These are phyloP conservation scores for Metschnikowia sp. DNA, from an alignment of 805 yeast genomes.

Conservation along the genomic window DNA sequence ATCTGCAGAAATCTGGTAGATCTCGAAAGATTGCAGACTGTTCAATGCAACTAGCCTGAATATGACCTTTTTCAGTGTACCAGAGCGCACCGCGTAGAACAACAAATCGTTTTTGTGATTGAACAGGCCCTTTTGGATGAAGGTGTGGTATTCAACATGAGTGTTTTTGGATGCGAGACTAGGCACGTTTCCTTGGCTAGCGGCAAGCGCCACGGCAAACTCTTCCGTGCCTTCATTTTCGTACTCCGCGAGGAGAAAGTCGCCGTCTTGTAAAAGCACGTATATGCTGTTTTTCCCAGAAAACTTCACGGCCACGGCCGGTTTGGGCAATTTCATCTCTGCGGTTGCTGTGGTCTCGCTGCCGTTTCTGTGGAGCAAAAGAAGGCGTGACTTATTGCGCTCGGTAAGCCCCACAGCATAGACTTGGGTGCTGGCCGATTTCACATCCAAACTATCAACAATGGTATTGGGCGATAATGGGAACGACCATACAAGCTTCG, in stretches of 20 bases:
- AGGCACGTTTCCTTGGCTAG: slow-evolving; percentile 10
- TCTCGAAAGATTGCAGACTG: slow-evolving; percentile 22
- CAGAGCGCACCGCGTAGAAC: slow-evolving; percentile 16
- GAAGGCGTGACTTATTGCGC: slow-evolving; percentile 25
- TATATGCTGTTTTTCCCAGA: slow-evolving; percentile 18
- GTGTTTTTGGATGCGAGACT: slow-evolving; percentile 4
- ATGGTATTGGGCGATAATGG: slow-evolving; percentile 48
- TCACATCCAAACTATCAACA: slow-evolving; percentile 40
- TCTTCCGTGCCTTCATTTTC: neutral
- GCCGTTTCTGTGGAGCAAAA: slow-evolving; percentile 12
- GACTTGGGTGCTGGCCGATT: slow-evolving; percentile 7
- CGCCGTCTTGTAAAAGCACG: slow-evolving; percentile 29
- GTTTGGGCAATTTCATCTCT: slow-evolving; percentile 7
- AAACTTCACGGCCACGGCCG: slow-evolving; percentile 15
- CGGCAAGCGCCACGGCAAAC: slow-evolving; percentile 6
- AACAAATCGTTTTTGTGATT: slow-evolving; percentile 24
- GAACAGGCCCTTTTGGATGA: slow-evolving; percentile 22
- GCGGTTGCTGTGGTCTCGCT: slow-evolving; percentile 13
- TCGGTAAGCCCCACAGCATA: slow-evolving; percentile 40
- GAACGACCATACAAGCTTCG: slow-evolving; percentile 54
- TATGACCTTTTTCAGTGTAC: slow-evolving; percentile 10
- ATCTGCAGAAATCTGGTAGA: slow-evolving; percentile 17
- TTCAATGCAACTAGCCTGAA: slow-evolving; percentile 27
- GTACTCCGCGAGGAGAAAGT: slow-evolving; percentile 18
- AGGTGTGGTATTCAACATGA: slow-evolving; percentile 28